Percentiles rank a stretch among this genome's conserved stretches.
Evolutionary conservation across 106 monocot genomes (phyloP).

Genomic region (Dendrobium huoshanense): DNA sequence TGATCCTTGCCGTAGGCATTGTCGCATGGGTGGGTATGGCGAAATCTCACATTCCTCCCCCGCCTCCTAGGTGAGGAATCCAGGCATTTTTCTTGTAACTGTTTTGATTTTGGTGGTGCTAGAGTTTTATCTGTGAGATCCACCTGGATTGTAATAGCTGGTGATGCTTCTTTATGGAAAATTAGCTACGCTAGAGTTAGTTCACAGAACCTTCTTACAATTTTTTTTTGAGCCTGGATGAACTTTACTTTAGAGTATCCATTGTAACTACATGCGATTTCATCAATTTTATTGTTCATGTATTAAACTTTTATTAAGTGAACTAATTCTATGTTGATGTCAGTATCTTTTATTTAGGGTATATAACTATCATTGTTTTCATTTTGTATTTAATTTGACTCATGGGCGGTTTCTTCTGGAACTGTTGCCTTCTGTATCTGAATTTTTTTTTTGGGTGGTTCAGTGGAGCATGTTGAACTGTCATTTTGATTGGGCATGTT

Average conservation of each 20-base stretch:
- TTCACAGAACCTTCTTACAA: not conserved
- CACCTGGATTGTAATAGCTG: not conserved
- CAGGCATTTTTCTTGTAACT: not conserved
- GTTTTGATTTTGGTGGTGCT: not conserved
- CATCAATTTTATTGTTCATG: not conserved
- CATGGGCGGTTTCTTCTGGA: too few relatives aligned
- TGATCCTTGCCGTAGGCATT: constrained; percentile 28
- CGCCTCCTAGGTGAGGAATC: constrained; percentile 21
- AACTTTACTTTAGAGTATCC: not conserved
- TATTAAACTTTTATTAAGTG: not conserved
- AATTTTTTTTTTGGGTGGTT: too few relatives aligned
- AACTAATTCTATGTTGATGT: not conserved
- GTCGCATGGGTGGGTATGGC: constrained; percentile 40
- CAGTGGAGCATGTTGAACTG: too few relatives aligned
- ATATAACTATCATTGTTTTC: not conserved
- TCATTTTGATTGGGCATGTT: too few relatives aligned
- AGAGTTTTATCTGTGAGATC: not conserved
- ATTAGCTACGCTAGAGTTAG: not conserved
- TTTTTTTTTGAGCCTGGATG: not conserved
- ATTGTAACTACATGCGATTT: not conserved
- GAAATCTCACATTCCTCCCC: constrained; percentile 37
- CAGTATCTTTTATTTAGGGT: not conserved
- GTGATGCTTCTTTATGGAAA: not conserved
- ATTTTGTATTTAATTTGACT: too few relatives aligned
- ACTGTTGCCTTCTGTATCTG: too few relatives aligned